phyloP scores from a whole-genome alignment of 2,329 filamentous ascomycete species.

The Colletotrichum incanum region DNA sequence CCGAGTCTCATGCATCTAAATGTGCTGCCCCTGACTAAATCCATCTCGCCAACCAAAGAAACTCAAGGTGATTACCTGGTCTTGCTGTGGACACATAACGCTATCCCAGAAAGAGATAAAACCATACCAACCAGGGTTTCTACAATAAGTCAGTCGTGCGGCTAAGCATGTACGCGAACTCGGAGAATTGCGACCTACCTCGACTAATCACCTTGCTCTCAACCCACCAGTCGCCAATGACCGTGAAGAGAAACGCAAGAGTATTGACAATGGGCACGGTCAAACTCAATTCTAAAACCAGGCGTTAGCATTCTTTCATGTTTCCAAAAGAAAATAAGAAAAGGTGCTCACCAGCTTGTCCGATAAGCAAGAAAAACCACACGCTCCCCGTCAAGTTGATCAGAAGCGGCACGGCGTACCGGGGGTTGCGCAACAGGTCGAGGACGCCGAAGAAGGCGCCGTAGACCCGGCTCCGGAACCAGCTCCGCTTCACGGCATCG shows the following conservation, averaged over 20 bases:
- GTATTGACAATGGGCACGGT: slow-evolving; percentile 97
- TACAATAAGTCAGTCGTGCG: slow-evolving; percentile 52
- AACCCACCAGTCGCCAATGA: slow-evolving; percentile 94
- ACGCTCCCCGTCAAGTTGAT: slow-evolving; percentile 93
- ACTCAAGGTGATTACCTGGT: slow-evolving; percentile 12
- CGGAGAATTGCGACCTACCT: slow-evolving; percentile 66
- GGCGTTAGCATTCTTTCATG: background rate
- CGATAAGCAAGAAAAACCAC: slow-evolving; percentile 97
- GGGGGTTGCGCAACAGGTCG: slow-evolving; percentile 85
- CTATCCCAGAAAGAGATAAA: slow-evolving; percentile 85
- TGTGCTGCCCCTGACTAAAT: background rate
- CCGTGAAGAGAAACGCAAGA: slow-evolving; percentile 94
- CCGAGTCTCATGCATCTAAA: background rate
- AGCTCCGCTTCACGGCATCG: slow-evolving; percentile 68
- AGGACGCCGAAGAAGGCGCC: slow-evolving; percentile 81
- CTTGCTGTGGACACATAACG: slow-evolving; percentile 84
- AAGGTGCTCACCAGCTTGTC: slow-evolving; percentile 82
- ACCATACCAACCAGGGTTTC: slow-evolving; percentile 89
- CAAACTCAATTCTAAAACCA: slow-evolving; percentile 81
- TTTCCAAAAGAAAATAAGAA: background rate
- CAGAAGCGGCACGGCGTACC: slow-evolving; percentile 87
- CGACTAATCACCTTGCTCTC: slow-evolving; percentile 91
- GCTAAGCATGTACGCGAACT: slow-evolving; percentile 6
- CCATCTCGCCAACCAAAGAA: slow-evolving; percentile 5
- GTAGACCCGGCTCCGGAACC: slow-evolving; percentile 74